Percentiles rank a stretch among this genome's conserved stretches.
Evolutionary conservation across 352 stramenopile genomes (phyloP).

Genomic region (Phytophthora litchii): DNA sequence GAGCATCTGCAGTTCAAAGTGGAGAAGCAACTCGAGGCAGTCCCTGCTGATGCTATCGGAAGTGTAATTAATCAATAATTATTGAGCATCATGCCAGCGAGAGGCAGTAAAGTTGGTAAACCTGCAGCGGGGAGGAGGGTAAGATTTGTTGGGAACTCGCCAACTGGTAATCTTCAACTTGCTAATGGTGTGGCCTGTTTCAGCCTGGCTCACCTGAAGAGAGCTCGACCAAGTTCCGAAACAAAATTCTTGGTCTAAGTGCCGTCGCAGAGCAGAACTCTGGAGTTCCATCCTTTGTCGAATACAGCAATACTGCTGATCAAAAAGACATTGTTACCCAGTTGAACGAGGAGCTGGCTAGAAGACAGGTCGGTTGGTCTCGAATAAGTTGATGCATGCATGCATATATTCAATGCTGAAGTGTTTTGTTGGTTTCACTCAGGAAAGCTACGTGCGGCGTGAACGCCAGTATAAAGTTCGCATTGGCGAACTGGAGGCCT

Average conservation of each 20-base stretch:
- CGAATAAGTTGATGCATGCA: neutral
- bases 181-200: conserved; percentile 6
- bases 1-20: neutral
- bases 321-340: conserved; percentile 60
- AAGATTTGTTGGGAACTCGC: neutral
- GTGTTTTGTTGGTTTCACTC: neutral
- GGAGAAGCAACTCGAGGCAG: neutral
- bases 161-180: conserved; percentile 1
- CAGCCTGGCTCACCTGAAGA: conserved; percentile 46
- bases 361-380: conserved; percentile 44
- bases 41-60: conserved; percentile 10
- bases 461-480: conserved; percentile 90
- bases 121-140: conserved; percentile 27
- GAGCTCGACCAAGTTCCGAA: conserved; percentile 48
- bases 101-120: conserved; percentile 26
- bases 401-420: neutral
- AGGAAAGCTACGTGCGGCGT: conserved; percentile 88
- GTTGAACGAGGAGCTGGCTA: conserved; percentile 64
- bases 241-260: conserved; percentile 58
- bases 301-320: conserved; percentile 36
- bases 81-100: conserved; percentile 22
- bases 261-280: conserved; percentile 52
- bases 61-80: neutral
- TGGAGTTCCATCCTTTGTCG: conserved; percentile 25
- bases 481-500: conserved; percentile 81